Evolutionary conservation across 352 stramenopile genomes (phyloP), one percentile per base, ranked within the genome.

Genomic region (Pythium aristosporum): DNA sequence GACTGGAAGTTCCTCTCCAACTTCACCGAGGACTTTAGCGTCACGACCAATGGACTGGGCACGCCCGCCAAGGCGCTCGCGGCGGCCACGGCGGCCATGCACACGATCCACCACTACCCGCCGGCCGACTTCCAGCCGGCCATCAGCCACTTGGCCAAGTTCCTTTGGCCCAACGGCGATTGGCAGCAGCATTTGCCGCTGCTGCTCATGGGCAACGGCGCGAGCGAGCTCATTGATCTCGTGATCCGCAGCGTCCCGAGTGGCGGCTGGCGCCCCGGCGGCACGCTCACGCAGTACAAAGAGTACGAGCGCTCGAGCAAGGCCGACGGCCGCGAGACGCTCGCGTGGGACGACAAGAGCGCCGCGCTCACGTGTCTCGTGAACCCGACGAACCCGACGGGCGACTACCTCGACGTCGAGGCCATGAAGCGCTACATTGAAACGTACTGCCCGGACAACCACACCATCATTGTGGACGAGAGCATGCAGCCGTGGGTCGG

Each of bases 401-500:
- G 89, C 30, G 89, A 96, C 74, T 96, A 96, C 81, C 72, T 91
- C 69, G 66, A 79, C 13, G 75, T 96, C 25, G 79, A 76, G 15
- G 77, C 78, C 56, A 94, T 95, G 79, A 96, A 96, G 73, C 64
- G 58, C 48, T 96, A 96, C 79, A 96, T 96, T 56, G 84, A 94
- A 71, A 82, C 66, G 36, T 66, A 85, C 63, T 95, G 87, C 61
- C 83, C 86, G 6, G 81, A 90, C 61, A 84, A 92, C 67, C 88
- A 92, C 71, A 96, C 89, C 32, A 91, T 96, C 60, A 96, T 96
- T 63, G 78, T 96, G 80, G 89, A 96, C 63, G 89, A 96, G 72
- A 96, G 86, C 69, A 96, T 96, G 89, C 89, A 96, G 75, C 89
- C 89, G 39, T 96, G 89, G 89, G 66, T 96, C 18, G 88, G 88